Base-by-base conservation (phyloP, 2,329 filamentous ascomycete genomes). In the Dothidotthia symphoricarpi region DNA sequence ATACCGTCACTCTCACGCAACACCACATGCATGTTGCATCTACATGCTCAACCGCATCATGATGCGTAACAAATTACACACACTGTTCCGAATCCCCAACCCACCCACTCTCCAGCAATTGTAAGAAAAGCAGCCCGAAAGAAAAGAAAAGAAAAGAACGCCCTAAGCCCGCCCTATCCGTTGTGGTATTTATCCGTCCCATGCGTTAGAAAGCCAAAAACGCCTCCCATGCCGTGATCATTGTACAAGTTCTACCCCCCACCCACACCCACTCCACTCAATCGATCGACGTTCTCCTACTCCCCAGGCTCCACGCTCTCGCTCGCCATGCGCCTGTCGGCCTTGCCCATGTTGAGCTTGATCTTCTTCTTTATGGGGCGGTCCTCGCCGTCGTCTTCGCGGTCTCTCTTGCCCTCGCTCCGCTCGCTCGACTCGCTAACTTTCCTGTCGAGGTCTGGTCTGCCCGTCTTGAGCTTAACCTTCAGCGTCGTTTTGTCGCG, bases 321-420 rank as follows among this genome's bases (percentile, higher is more conserved):
- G 19, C 41, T 45, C 3, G 38, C 30, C 16, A 34, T 31, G 3
- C 28, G 14, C 13, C 27, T 37, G 14, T 48, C 45, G 10, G 38
- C 50, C n/a, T 52, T 55, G 10, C 45, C 47, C 16, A 62, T 17
- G 24, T 44, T 55, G 7, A 68, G 47, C 45, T 67, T 67, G 28
- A 68, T 60, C 47, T 68, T 68, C 53, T 68, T 68, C 45, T 61
- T 57, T 28, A 60, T 57, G 12, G 61, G 61, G 10, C 53, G 57
- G 0, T 62, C 63, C 0, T 42, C 47, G 16, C 49, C 53, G n/a
- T 57, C 63, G 11, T 50, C 54, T 9, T 67, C 63, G 6, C 64
- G 39, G 2, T 66, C 63, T 9, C 64, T 34, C 39, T 66, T 66
- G n/a, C 58, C 57, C 5, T 64, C 59, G 14, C 52, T 49, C 2